phyloP scores from a whole-genome alignment of 495 filamentous ascomycete species.

The Xylaria flabelliformis region DNA sequence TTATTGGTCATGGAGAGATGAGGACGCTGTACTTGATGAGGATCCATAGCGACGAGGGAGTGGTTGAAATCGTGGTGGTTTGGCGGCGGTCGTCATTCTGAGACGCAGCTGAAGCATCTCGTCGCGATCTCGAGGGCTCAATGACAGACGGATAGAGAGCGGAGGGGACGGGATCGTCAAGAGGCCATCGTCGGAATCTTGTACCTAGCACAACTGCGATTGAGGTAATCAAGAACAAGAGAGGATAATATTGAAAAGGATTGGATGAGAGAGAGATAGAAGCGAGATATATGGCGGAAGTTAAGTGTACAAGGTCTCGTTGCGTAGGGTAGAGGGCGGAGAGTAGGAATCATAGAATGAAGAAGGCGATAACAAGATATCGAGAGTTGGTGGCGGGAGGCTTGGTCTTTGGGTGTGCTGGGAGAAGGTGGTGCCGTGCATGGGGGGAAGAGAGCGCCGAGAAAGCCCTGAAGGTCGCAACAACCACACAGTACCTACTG shows the following conservation, averaged over 20 bases:
- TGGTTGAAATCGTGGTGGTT: conserved; percentile 35
- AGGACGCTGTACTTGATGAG: conserved; percentile 45
- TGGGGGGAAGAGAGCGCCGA: not conserved
- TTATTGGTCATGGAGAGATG: conserved; percentile 47
- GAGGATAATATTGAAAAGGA: not conserved
- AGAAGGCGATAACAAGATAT: conserved; percentile 10
- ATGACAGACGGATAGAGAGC: conserved; percentile 11
- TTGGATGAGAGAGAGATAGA: not conserved
- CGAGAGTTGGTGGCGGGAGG: conserved; percentile 26
- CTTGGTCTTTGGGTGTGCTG: conserved; percentile 19
- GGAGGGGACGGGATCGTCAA: conserved; percentile 43
- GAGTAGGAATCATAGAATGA: conserved; percentile 12
- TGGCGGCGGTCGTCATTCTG: conserved; percentile 42
- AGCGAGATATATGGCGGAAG: conserved; percentile 15
- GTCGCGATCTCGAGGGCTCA: conserved; percentile 33
- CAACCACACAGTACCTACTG: conserved; percentile 4
- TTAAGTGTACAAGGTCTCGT: conserved; percentile 6
- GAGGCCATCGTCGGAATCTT: conserved; percentile 30
- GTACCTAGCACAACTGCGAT: not conserved
- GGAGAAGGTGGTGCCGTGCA: conserved; percentile 22
- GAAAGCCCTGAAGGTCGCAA: not conserved
- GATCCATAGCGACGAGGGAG: conserved; percentile 39
- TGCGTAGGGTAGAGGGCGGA: not conserved
- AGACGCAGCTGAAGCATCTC: conserved; percentile 39
- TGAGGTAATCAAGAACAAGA: not conserved